Conservation (phyloP, 192 early-diverging fungal species). For the Umbelopsis sp. region DNA sequence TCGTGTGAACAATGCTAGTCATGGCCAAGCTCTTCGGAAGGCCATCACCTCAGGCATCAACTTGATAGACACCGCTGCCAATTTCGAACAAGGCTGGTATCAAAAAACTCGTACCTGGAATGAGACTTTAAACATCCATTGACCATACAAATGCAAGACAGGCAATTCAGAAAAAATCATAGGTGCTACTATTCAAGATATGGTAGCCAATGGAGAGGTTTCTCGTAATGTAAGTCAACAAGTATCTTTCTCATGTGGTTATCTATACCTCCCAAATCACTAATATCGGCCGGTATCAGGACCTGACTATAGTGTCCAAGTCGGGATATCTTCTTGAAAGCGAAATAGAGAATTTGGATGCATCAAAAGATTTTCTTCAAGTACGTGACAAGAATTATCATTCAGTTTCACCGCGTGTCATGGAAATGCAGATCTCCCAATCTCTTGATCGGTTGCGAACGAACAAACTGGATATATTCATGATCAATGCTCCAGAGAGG, state of each 20-base stretch:
- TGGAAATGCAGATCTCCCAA: slow-evolving; percentile 55
- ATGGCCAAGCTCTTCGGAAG: slow-evolving; percentile 49
- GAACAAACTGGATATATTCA: slow-evolving; percentile 66
- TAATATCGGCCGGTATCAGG: slow-evolving; percentile 20
- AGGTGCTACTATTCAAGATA: slow-evolving; percentile 46
- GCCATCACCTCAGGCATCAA: slow-evolving; percentile 68
- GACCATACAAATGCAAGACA: slow-evolving; percentile 15
- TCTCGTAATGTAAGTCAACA: slow-evolving; percentile 51
- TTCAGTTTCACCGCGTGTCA: slow-evolving; percentile 60
- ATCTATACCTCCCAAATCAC: too few relatives aligned
- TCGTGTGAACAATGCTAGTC: slow-evolving; percentile 45
- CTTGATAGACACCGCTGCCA: slow-evolving; percentile 71
- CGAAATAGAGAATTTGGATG: not conserved
- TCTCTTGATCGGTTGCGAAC: slow-evolving; percentile 57
- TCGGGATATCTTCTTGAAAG: slow-evolving; percentile 47
- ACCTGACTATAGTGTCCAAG: slow-evolving; percentile 49
- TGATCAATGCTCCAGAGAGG: slow-evolving; percentile 79
- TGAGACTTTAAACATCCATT: not conserved
- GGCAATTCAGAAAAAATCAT: slow-evolving; percentile 61
- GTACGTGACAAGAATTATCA: slow-evolving; percentile 56
- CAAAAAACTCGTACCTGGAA: not conserved
- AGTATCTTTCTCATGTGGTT: too few relatives aligned
- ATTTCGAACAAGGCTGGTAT: slow-evolving; percentile 67
- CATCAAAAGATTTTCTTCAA: slow-evolving; percentile 42
- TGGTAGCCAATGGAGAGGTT: slow-evolving; percentile 35